Evolutionary conservation across 257 asterid genomes (phyloP), one percentile per base, ranked within the genome.

Genomic region (Przewalskia tangutica): DNA sequence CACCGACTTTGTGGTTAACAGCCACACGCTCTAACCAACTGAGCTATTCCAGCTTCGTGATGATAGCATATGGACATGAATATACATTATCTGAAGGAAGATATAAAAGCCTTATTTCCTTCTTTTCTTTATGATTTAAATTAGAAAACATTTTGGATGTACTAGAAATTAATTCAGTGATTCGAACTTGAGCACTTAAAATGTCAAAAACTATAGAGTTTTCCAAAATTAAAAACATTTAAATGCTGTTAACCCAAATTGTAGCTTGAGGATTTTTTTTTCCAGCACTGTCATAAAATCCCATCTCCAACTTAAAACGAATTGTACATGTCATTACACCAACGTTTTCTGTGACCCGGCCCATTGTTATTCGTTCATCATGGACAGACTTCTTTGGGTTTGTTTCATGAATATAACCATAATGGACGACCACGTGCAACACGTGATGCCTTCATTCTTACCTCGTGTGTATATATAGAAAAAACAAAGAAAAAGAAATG

Each of bases 1-100:
- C 98, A 94, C 95, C 95, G 97, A 94, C 98, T 98, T 94, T 93
- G 98, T 96, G 98, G 98, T 94, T 94, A 94, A 93, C 97, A 96
- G 99, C 99, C 99, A 94, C 98, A 96, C 98, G 97, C 98, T 96
- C 98, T 96, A 94, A 86, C 99, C 99, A 94, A 89, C 99, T 96
- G 99, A 94, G 97, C 97, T 92, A 96, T 94, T 94, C 98, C 98
- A 96, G 98, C 42, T 38, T 38, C n/a, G n/a, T n/a, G n/a, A n/a
- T n/a, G n/a, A n/a, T n/a, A n/a, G n/a, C n/a, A n/a, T n/a, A n/a
- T n/a, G n/a, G n/a, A n/a, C n/a, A n/a, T n/a, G n/a, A n/a, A n/a
- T n/a, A n/a, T n/a, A n/a, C n/a, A n/a, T n/a, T n/a, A n/a, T n/a
- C n/a, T n/a, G n/a, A n/a, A n/a, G n/a, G n/a, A n/a, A n/a, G n/a